Evolutionary conservation across 2,329 filamentous ascomycete genomes (phyloP), one percentile per base, ranked within the genome.

Genomic region (Lachnellula subtilissima): DNA sequence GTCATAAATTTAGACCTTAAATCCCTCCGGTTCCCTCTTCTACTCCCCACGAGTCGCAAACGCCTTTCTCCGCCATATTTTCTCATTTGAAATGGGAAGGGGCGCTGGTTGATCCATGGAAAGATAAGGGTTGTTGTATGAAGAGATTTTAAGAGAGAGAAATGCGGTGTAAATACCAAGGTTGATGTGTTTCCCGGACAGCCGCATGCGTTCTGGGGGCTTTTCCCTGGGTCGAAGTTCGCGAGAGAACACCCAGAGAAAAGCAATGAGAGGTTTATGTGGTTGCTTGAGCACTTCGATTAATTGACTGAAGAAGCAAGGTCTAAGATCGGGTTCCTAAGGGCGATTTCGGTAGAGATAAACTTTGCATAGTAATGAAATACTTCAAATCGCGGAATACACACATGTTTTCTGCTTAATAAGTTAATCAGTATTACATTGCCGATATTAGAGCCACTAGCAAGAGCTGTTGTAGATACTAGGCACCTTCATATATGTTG

Each of bases 141-240:
- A 80, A 59, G 66, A 72, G 42, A 62, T 76, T 3, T 62, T 82
- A 55, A 68, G 73, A 36, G 74, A 76, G 52, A 72, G 76, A 28
- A 28, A 53, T 53, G 67, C 65, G 19, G 19, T 5, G 55, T 69
- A 14, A 61, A 65, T 45, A 71, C 69, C 2, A 61, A 60, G 19
- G 47, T 68, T n/a, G 57, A 68, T 58, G 19, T 71, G 2, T 72
- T 69, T 54, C 64, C 64, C 5, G 70, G 70, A 11, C 49, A 69
- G 28, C 67, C 69, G 2, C 70, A 72, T 61, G 60, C 56, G 0
- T 69, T 69, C 50, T 70, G 66, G 67, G 52, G 58, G 5, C 59
- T 61, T 40, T 69, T 65, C 47, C 64, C 67, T 1, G 55, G 64
- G 22, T 49, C 64, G 14, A 56, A 60, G 12, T 59, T 61, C 14